Evolutionary conservation across 495 filamentous ascomycete species (phyloP).

Genomic region (Penicillium macrosclerotiorum): DNA sequence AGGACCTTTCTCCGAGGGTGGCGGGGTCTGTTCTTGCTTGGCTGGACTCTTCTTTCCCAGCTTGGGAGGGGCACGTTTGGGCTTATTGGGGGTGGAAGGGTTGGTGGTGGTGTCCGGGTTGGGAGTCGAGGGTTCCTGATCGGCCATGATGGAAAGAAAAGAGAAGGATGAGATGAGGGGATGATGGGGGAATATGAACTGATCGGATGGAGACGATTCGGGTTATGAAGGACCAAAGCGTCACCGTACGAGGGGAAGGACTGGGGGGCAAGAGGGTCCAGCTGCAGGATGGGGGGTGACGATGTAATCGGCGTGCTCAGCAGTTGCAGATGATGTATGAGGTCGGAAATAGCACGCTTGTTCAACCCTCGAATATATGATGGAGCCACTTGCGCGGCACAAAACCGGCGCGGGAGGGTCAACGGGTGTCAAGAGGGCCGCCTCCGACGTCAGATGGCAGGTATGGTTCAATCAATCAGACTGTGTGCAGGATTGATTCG

Average conservation of each 20-base stretch:
- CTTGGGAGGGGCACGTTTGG: conserved; percentile 32
- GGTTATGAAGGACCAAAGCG: conserved; percentile 24
- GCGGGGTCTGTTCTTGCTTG: conserved; percentile 36
- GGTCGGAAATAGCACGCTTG: conserved; percentile 6
- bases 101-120: conserved; percentile 20
- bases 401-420: conserved; percentile 11
- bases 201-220: conserved; percentile 14
- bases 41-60: conserved; percentile 33
- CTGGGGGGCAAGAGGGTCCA: background rate
- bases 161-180: conserved; percentile 12
- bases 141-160: conserved; percentile 39
- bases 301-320: conserved; percentile 16
- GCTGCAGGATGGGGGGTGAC: conserved; percentile 3
- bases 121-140: conserved; percentile 30
- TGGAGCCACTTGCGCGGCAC: conserved; percentile 3
- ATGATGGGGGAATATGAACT: conserved; percentile 27
- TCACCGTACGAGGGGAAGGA: conserved; percentile 7
- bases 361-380: conserved; percentile 22
- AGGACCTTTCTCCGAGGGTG: conserved; percentile 23
- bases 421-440: conserved; percentile 7
- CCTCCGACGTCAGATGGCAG: conserved; percentile 32
- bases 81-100: conserved; percentile 28
- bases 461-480: too few species aligned
- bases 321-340: conserved; percentile 26
- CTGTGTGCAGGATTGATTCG: too few species aligned